Evolutionary conservation across 768 basidiomycete species (phyloP), one percentile per base, ranked within the genome.

Genomic region (Daedaleopsis sinensis): DNA sequence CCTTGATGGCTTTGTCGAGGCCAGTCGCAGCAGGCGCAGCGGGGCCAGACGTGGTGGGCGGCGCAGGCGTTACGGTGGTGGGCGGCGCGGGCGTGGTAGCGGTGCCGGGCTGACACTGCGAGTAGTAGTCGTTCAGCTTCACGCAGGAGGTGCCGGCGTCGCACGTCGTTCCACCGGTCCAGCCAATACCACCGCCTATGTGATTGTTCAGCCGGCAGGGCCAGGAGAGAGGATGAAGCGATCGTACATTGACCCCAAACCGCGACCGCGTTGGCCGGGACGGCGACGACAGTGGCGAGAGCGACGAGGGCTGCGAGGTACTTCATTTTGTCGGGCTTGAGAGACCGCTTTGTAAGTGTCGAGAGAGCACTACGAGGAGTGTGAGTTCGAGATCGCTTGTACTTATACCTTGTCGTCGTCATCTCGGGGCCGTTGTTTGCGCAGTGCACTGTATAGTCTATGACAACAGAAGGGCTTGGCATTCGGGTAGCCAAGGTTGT

Each of bases 191-290:
- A 9, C 15, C 4, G 42, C n/a, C 32, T 36, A 47, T 47, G n/a
- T 18, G 18, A 18, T 46, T 15, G 9, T 5, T 18, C 10, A n/a
- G 44, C 2, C 16, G 53, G 43, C 37, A 53, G 48, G 16, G 10
- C 7, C 47, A 23, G 10, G 24, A 15, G 23, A 24, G 67, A 72
- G 27, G 27, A 32, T 32, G 27, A 32, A 32, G 27, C 27, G 27
- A 32, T 3, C 48, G 8, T 36, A 76, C 77, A 79, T 69, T 77
- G 76, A 38, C 75, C 75, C 70, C 72, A 79, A 23, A 75, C 73
- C 19, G 70, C 69, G n/a, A 72, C 70, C 15, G 72, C 73, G 52
- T 64, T 51, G 13, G 67, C 69, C 19, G 63, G 59, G 11, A 63
- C 48, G 16, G 57, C 61, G 46, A 68, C 36, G 36, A 55, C 18